Percentiles rank a stretch among this genome's conserved stretches.
phyloP scores from a whole-genome alignment of 345 rosid genomes.

The Euphorbia tirucalli region DNA sequence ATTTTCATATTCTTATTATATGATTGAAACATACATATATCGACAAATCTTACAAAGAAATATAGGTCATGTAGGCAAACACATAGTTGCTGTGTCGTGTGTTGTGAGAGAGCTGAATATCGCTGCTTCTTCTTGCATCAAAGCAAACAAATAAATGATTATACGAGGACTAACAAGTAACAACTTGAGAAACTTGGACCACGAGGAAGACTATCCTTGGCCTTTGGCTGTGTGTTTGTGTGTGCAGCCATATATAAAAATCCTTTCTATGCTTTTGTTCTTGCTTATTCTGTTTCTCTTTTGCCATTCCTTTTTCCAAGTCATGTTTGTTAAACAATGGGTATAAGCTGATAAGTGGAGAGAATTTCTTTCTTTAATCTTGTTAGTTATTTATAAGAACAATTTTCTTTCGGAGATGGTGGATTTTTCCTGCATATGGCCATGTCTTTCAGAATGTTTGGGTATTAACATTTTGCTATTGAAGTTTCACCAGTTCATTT shows the following conservation, averaged over 20 bases:
- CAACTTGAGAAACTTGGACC: too few relatives aligned
- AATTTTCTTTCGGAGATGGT: neutral
- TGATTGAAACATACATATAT: neutral
- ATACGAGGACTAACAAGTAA: too few relatives aligned
- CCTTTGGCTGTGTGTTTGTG: neutral
- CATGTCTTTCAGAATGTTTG: neutral
- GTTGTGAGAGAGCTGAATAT: neutral
- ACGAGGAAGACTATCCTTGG: constrained; percentile 4
- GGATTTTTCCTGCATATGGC: neutral
- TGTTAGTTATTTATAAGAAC: neutral
- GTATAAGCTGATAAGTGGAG: neutral
- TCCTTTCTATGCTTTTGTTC: neutral
- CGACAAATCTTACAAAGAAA: neutral
- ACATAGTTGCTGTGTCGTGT: neutral
- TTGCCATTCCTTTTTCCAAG: neutral
- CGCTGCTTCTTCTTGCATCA: neutral
- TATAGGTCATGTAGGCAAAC: neutral
- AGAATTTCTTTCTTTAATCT: neutral
- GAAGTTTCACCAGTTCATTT: neutral
- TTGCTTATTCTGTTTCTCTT: neutral
- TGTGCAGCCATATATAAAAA: neutral
- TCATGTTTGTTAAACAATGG: neutral
- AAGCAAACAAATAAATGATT: neutral
- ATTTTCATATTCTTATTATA: neutral
- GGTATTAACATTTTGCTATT: neutral